A percentile compares a stretch with the other conserved stretches of the same genome.
phyloP scores from a whole-genome alignment of 2,329 filamentous ascomycete genomes.

The Penicillium hesseltinei region DNA sequence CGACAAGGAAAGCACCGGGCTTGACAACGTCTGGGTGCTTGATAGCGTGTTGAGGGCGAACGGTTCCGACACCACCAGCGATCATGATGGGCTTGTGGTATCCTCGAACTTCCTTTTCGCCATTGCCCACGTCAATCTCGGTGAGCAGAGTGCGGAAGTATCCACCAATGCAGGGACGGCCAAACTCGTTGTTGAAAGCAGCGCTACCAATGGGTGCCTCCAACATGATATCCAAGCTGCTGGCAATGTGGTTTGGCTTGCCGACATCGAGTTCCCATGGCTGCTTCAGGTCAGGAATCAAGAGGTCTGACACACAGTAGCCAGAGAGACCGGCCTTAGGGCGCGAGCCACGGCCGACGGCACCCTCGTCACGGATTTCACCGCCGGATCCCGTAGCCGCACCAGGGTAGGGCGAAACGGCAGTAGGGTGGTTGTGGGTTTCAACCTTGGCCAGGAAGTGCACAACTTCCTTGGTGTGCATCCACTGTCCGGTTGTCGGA shows the following conservation, averaged over 20 bases:
- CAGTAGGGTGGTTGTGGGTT: slow-evolving; percentile 96
- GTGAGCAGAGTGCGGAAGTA: slow-evolving; percentile 89
- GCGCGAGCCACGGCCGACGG: slow-evolving; percentile 86
- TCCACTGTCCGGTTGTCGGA: slow-evolving; percentile 82
- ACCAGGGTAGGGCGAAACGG: slow-evolving; percentile 88
- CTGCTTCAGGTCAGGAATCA: slow-evolving; percentile 76
- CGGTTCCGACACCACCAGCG: slow-evolving; percentile 89
- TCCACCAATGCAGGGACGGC: slow-evolving; percentile 80
- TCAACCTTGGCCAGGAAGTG: slow-evolving; percentile 93
- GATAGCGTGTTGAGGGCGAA: slow-evolving; percentile 83
- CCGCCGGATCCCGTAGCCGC: slow-evolving; percentile 94
- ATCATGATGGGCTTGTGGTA: slow-evolving; percentile 99
- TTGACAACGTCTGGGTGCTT: slow-evolving; percentile 78
- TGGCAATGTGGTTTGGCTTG: slow-evolving; percentile 86
- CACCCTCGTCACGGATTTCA: slow-evolving; percentile 92
- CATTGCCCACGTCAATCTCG: slow-evolving; percentile 59
- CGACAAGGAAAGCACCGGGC: slow-evolving; percentile 84
- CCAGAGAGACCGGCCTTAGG: slow-evolving; percentile 90
- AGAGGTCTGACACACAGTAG: slow-evolving; percentile 91
- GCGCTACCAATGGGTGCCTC: slow-evolving; percentile 95
- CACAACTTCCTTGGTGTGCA: slow-evolving; percentile 77
- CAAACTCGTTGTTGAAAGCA: slow-evolving; percentile 97
- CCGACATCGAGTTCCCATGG: slow-evolving; percentile 93
- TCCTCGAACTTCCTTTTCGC: slow-evolving; percentile 71
- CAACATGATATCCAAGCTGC: slow-evolving; percentile 94